These are phyloP conservation scores for Dovyalis caffra DNA, from an alignment of 345 rosid genomes.

Conservation along the genomic window DNA sequence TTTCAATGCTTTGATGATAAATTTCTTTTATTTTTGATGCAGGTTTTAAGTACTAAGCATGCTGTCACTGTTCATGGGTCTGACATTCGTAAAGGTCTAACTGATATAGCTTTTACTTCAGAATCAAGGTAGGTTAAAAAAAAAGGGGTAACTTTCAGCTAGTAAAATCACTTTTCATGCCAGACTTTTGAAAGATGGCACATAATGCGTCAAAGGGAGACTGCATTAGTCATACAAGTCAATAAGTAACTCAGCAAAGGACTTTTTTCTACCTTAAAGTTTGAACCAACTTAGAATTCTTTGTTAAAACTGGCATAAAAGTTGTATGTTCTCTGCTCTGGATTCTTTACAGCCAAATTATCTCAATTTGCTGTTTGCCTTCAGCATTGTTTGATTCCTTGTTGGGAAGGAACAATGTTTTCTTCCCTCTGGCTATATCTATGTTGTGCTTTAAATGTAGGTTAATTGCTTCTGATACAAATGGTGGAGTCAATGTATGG, in stretches of 20 bases:
- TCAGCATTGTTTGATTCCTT: neutral
- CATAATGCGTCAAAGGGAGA: no score
- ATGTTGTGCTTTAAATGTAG: constrained; percentile 32
- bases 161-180: no score
- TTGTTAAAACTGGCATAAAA: no score
- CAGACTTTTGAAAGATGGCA: neutral
- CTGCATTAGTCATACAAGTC: no score
- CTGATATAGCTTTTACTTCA: constrained; percentile 62
- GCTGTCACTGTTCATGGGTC: constrained; percentile 53
- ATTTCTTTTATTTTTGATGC: constrained; percentile 25
- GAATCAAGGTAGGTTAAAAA: constrained; percentile 53
- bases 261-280: no score
- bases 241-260: no score
- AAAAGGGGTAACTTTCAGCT: neutral
- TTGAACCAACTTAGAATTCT: no score
- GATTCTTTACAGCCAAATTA: no score
- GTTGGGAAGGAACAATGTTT: neutral
- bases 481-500: constrained; percentile 72
- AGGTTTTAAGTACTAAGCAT: constrained; percentile 61
- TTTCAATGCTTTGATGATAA: neutral
- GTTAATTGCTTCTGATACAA: constrained; percentile 70
- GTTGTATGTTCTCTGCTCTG: no score
- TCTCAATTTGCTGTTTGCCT: no score
- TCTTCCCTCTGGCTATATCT: neutral
- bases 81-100: constrained; percentile 48